Percentiles rank a stretch among this genome's conserved stretches.
These are phyloP conservation scores for Rhodomyrtus tomentosa DNA, from an alignment of 345 rosid species.

Conservation along the genomic window DNA sequence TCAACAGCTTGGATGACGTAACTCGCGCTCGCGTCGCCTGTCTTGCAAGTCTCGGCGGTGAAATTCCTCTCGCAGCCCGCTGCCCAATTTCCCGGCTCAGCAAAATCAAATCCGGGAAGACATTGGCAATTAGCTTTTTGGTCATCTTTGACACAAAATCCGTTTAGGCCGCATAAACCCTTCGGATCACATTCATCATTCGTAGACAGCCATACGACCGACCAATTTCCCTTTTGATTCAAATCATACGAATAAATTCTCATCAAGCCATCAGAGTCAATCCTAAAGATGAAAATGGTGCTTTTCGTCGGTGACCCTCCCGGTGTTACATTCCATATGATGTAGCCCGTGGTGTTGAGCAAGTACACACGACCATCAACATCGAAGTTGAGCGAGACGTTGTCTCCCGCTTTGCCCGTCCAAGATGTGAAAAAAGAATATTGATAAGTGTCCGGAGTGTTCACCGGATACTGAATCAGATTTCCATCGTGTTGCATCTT, in stretches of 20 bases:
- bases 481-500: conserved; percentile 16
- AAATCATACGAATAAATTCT: conserved; percentile 6
- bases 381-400: conserved; percentile 9
- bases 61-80: conserved; percentile 13
- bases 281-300: background rate
- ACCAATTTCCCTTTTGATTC: background rate
- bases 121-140: background rate
- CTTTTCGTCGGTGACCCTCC: background rate
- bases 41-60: background rate
- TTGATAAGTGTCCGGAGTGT: background rate
- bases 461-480: conserved; percentile 15
- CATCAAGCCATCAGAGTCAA: conserved; percentile 9
- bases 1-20: background rate
- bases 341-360: background rate
- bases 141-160: background rate
- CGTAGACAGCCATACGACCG: background rate
- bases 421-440: conserved; percentile 4
- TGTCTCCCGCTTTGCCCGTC: background rate
- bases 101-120: conserved; percentile 1
- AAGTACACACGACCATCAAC: conserved; percentile 6
- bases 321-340: background rate
- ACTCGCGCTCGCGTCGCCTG: background rate
- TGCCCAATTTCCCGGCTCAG: background rate
- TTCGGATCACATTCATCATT: background rate
- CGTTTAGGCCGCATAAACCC: conserved; percentile 7